These are phyloP conservation scores for Pleoardoris graminearum DNA, from an alignment of 2,329 filamentous ascomycete genomes.

Conservation along the genomic window DNA sequence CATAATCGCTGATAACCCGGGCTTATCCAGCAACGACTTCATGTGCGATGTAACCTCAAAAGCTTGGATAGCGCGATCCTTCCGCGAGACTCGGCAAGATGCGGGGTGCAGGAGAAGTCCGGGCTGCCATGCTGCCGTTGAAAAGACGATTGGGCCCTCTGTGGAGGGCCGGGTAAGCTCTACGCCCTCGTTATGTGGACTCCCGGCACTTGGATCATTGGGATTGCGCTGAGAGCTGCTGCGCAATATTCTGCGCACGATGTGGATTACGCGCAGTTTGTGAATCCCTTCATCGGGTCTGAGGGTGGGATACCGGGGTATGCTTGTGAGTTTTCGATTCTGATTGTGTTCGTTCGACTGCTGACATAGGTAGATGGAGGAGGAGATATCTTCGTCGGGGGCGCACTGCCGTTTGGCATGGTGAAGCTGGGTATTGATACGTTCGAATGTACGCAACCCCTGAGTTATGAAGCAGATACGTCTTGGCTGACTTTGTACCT, in stretches of 20 bases:
- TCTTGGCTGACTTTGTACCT: too few relatives aligned
- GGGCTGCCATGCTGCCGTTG: neutral
- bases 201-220: neutral
- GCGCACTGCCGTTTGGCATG: constrained; percentile 46
- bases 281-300: constrained; percentile 54
- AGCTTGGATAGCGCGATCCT: constrained; percentile 13
- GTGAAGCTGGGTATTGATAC: constrained; percentile 49
- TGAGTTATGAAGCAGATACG: too few relatives aligned
- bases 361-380: constrained; percentile 36
- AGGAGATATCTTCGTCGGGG: constrained; percentile 47
- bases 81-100: constrained; percentile 13
- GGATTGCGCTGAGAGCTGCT: constrained; percentile 1
- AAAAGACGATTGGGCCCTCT: neutral
- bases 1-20: constrained; percentile 12
- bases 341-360: constrained; percentile 1
- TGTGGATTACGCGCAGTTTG: constrained; percentile 41
- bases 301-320: constrained; percentile 51
- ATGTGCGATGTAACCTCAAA: constrained; percentile 26
- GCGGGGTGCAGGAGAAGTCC: constrained; percentile 18
- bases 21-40: constrained; percentile 3
- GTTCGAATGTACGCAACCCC: too few relatives aligned
- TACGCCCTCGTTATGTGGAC: constrained; percentile 9
- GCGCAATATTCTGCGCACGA: constrained; percentile 28
- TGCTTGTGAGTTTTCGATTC: constrained; percentile 27
- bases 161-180: neutral